Conservation (phyloP, 2,329 filamentous ascomycete genomes). For the Chalaropsis thielavioides region DNA sequence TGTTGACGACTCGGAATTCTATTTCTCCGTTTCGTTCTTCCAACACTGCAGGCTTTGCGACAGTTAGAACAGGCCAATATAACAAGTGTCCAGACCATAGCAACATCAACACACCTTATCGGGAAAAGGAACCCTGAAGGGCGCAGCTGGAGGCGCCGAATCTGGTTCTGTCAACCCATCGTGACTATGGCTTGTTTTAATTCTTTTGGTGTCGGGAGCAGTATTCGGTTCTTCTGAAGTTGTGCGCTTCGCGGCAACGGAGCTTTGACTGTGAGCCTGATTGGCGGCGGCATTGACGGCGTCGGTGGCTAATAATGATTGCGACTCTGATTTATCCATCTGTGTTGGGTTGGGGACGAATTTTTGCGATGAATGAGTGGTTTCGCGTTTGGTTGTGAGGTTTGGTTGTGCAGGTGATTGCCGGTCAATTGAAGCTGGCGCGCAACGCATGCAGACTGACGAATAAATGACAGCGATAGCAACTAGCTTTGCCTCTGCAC, state of each 20-base stretch:
- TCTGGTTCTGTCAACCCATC: neutral
- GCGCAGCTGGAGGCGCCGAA: neutral
- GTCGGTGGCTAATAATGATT: neutral
- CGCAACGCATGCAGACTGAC: neutral
- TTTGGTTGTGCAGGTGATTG: neutral
- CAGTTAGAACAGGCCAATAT: neutral
- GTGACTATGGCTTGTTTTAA: neutral
- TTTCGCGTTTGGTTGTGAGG: neutral
- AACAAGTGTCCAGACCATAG: neutral
- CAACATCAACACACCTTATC: neutral
- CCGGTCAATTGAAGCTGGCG: neutral
- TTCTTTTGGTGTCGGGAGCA: neutral
- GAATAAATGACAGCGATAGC: no score
- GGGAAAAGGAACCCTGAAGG: neutral
- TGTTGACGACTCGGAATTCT: conserved; percentile 95
- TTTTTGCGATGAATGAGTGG: no score
- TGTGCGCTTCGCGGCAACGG: neutral
- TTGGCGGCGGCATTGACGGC: neutral
- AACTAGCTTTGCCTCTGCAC: no score
- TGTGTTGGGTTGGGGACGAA: neutral
- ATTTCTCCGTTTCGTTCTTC: conserved; percentile 92
- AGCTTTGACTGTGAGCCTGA: neutral
- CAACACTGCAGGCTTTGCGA: conserved; percentile 59
- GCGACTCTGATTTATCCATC: neutral
- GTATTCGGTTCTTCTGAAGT: conserved; percentile 1